Percentiles rank a stretch among this genome's conserved stretches.
Evolutionary conservation across 2,329 filamentous ascomycete species (phyloP).

Genomic region (Myriosclerotinia scirpicola): DNA sequence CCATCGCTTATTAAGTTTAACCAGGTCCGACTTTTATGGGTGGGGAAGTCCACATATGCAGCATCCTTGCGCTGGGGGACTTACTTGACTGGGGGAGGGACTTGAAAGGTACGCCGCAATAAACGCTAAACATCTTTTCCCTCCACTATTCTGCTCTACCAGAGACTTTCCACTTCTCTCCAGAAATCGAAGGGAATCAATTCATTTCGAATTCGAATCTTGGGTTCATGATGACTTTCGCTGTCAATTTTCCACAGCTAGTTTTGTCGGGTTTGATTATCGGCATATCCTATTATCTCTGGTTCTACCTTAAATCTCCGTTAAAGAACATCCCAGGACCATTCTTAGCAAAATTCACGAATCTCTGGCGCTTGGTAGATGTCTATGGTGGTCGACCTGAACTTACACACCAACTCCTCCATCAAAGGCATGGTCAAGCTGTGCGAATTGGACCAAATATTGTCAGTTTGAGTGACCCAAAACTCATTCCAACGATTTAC

Average conservation of each 20-base stretch:
- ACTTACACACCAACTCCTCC: constrained; percentile 28
- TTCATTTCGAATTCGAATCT: neutral
- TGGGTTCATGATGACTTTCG: neutral
- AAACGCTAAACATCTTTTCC: neutral
- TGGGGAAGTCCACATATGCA: neutral
- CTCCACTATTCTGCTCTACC: neutral
- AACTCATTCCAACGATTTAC: constrained; percentile 29
- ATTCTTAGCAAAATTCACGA: constrained; percentile 35
- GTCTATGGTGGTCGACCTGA: constrained; percentile 29
- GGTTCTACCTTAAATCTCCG: constrained; percentile 26
- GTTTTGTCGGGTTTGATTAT: neutral
- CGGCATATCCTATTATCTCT: neutral
- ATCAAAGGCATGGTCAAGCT: constrained; percentile 31
- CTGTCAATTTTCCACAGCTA: neutral
- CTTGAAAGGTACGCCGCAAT: too few relatives aligned
- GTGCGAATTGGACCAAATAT: constrained; percentile 36
- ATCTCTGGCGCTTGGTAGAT: constrained; percentile 36
- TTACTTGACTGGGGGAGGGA: neutral
- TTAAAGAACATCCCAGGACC: constrained; percentile 35
- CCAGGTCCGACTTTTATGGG: too few relatives aligned
- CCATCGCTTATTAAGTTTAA: too few relatives aligned
- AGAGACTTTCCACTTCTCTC: neutral
- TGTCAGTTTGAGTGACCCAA: constrained; percentile 35
- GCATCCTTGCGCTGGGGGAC: neutral
- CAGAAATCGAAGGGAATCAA: neutral